phyloP scores from a whole-genome alignment of 2,329 filamentous ascomycete species.

The Clathrospora elynae region DNA sequence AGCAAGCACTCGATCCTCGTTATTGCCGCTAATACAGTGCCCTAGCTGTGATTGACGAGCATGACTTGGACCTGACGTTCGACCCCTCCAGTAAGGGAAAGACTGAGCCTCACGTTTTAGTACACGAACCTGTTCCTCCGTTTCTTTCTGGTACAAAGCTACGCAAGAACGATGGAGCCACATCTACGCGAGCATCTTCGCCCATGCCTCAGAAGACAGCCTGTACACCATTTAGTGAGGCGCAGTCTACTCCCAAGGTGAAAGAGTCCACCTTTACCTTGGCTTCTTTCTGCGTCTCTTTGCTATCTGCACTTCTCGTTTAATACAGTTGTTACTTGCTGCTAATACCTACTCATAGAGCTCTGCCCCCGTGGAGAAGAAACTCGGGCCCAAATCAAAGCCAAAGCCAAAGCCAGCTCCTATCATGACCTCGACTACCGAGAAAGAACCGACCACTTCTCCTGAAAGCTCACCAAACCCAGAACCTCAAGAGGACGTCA shows the following conservation, averaged over 20 bases:
- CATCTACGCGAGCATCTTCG: conserved; percentile 19
- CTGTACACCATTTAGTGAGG: conserved; percentile 9
- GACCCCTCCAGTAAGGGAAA: conserved; percentile 13
- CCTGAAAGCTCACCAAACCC: too few relatives aligned
- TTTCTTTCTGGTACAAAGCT: conserved; percentile 14
- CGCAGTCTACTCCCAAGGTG: conserved; percentile 10
- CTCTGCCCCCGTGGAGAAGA: neutral
- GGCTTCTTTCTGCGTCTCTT: too few relatives aligned
- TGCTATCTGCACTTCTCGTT: too few relatives aligned
- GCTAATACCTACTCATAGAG: conserved; percentile 1
- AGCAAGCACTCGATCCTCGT: neutral
- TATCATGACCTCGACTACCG: neutral
- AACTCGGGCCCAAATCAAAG: neutral
- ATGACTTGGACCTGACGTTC: conserved; percentile 13
- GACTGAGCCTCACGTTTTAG: conserved; percentile 14
- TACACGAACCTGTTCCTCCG: conserved; percentile 22
- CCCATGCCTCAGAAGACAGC: conserved; percentile 11
- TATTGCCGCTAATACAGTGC: neutral
- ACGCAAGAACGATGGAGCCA: conserved; percentile 14
- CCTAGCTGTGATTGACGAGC: conserved; percentile 24
- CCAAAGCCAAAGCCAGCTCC: neutral
- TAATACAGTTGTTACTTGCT: too few relatives aligned
- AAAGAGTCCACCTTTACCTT: too few relatives aligned
- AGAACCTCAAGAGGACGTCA: too few relatives aligned
- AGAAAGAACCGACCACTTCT: too few relatives aligned